Base-by-base conservation (phyloP, 352 stramenopile genomes). In the Phytophthora citrophthora region DNA sequence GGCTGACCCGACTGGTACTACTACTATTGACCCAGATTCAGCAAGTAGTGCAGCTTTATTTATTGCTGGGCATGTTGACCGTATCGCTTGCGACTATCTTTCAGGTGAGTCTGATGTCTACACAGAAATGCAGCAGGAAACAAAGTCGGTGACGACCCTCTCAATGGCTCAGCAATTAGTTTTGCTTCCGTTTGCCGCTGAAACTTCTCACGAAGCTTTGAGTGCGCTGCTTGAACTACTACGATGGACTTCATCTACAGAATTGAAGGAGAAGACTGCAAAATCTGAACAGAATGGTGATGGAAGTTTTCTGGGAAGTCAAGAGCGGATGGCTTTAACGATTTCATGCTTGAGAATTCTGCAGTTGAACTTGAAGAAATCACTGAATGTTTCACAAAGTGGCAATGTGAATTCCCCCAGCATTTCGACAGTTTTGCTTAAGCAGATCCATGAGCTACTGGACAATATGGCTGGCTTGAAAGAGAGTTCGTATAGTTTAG, bases 31-130 rank as follows among this genome's bases (percentile, higher is more conserved):
- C 12, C 64, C 88, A 2, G 72, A 76, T 16, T 79, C 79, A 26
- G 70, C 83, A 23, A 63, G 16, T 16, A 49, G 34, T 0, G 46
- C 57, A 23, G 41, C 69, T n/a, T 58, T 86, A 20, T 83, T 75
- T 23, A 63, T 87, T n/a, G 26, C 74, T n/a, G 75, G 75, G 0
- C 75, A 87, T 54, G 55, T 87, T 1, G 75, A 84, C 40, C 75
- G 77, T 6, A 60, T 87, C 24, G 66, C 75, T 3, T 27, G 57
- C 0, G 51, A 62, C 1, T 84, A 83, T 49, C 41, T 76, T 18
- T 13, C 38, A 11, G 54, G 45, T 10, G 60, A 74, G 49, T 27
- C 43, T 0, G 38, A 64, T 11, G 13, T 8, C 11, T 15, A 47
- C 7, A 2, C 4, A 20, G 46, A 40, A 12, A 56, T 61, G 18